Conservation (phyloP, 2,329 filamentous ascomycete species). For the Colletotrichum limetticola region DNA sequence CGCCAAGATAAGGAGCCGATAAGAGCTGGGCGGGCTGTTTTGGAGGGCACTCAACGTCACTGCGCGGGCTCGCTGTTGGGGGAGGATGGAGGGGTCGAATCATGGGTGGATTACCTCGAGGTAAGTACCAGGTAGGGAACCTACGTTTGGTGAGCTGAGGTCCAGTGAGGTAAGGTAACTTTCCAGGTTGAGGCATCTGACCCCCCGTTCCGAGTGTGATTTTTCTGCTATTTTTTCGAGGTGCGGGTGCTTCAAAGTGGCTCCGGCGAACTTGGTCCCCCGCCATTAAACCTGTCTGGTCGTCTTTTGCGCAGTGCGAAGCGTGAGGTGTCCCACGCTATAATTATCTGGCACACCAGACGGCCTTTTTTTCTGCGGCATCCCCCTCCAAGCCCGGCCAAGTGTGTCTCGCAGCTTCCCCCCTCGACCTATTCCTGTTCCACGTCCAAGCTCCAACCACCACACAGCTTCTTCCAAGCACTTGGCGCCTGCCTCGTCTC, state of each 20-base stretch:
- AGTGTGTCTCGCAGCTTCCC: constrained; percentile 34
- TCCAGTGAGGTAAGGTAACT: not conserved
- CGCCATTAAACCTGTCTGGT: constrained; percentile 23
- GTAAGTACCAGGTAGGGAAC: not conserved
- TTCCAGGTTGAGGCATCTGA: no score
- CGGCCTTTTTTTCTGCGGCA: constrained; percentile 11
- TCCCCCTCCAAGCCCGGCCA: constrained; percentile 12
- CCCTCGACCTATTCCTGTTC: constrained; percentile 4
- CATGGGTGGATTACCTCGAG: not conserved
- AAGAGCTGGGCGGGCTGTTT: constrained; percentile 20
- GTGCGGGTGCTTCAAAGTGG: constrained; percentile 7
- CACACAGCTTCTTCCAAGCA: constrained; percentile 27
- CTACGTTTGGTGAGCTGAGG: not conserved
- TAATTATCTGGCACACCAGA: constrained; percentile 24
- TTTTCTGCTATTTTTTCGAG: constrained; percentile 9
- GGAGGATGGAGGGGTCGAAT: constrained; percentile 1
- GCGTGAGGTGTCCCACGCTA: constrained; percentile 8
- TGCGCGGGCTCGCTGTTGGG: constrained; percentile 24
- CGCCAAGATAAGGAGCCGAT: constrained; percentile 31
- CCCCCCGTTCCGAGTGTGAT: not conserved
- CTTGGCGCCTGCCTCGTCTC: constrained; percentile 18
- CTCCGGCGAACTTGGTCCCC: constrained; percentile 1
- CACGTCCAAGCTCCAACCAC: constrained; percentile 25
- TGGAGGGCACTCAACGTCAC: not conserved
- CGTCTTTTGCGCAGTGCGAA: not conserved